Base-by-base conservation (phyloP, 306 rosid species). In the Quercus alba region DNA sequence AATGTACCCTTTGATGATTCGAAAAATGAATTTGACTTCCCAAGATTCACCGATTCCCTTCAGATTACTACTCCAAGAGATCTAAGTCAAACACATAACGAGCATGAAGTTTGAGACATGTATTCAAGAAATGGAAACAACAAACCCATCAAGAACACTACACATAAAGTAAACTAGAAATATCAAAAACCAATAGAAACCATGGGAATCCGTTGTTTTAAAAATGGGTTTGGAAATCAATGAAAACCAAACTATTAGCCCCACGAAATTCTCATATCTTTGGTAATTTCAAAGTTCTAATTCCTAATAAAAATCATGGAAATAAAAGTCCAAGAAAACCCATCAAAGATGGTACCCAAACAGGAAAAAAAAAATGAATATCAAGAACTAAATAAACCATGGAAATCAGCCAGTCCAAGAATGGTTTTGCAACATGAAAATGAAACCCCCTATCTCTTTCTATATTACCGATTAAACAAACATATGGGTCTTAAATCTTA, bases 11-110 rank as follows among this genome's bases (percentile, higher is more conserved):
- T 82, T 8, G 62, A 23, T 76, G 85, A 75, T 87, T 85, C 83
- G 84, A 87, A 85, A 86, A 81, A 80, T 75, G 85, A 80, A 85
- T 81, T 81, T 33, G 80, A 78, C 72, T 87, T 83, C 87, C 84
- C 80, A 79, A 79, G 61, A 72, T 15, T 28, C 78, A 80, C 71
- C 9, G 67, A 23, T 62, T 55, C 23, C 66, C 66, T 62, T 18
- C 7, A 31, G 41, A 75, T 69, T 54, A 49, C 77, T 79, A 70
- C 76, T 86, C 41, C 78, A 70, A 83, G 77, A 73, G 76, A 80
- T 77, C 92, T 80, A 52, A 44, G 69, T 59, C 77, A 80, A 77
- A 76, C 18, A 73, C 21, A 77, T 77, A 52, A 75, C 49, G 8
- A 26, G 52, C 6, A 72, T 5, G 15, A 19, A 46, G 10, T 83